Evolutionary conservation across 2,329 filamentous ascomycete species (phyloP).

Genomic region (Basipetospora chlamydospora): DNA sequence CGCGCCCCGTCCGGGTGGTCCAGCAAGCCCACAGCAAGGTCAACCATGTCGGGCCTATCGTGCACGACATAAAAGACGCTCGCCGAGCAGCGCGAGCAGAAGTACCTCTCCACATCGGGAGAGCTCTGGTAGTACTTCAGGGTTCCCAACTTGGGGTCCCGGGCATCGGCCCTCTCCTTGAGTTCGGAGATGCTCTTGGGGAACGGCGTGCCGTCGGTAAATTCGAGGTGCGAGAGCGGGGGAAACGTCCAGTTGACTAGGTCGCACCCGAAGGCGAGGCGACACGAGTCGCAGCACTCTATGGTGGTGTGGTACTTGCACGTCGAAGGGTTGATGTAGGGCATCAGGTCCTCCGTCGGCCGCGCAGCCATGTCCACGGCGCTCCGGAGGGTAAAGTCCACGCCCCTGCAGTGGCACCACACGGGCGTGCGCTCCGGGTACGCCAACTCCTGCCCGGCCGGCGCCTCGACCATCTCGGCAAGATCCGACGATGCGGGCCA

Average conservation of each 20-base stretch:
- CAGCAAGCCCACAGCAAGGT: conserved; percentile 29
- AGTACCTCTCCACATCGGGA: conserved; percentile 29
- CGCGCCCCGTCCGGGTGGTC: conserved; percentile 28
- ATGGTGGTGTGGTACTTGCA: conserved; percentile 23
- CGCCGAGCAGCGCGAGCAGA: conserved; percentile 32
- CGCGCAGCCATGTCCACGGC: conserved; percentile 13
- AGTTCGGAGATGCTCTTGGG: conserved; percentile 13
- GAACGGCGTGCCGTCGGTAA: conserved; percentile 10
- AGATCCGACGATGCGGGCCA: conserved; percentile 15
- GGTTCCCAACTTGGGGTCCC: conserved; percentile 25
- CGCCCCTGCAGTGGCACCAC: conserved; percentile 30
- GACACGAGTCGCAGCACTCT: conserved; percentile 34
- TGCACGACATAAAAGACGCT: conserved; percentile 28
- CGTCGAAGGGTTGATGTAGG: conserved; percentile 26
- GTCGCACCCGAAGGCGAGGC: conserved; percentile 25
- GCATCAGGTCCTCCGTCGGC: conserved; percentile 18
- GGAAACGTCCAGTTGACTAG: conserved; percentile 30
- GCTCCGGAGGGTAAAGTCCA: conserved; percentile 24
- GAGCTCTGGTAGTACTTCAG: conserved; percentile 28
- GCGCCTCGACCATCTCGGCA: conserved; percentile 9
- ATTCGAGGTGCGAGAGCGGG: conserved; percentile 23
- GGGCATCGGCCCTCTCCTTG: conserved; percentile 13
- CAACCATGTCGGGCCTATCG: conserved; percentile 21
- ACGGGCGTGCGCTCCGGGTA: conserved; percentile 17
- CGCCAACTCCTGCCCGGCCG: neutral